Evolutionary conservation across 805 yeast genomes (phyloP), one percentile per base, ranked within the genome.

Genomic region (fission yeast (Schizosaccharomyces pombe)): DNA sequence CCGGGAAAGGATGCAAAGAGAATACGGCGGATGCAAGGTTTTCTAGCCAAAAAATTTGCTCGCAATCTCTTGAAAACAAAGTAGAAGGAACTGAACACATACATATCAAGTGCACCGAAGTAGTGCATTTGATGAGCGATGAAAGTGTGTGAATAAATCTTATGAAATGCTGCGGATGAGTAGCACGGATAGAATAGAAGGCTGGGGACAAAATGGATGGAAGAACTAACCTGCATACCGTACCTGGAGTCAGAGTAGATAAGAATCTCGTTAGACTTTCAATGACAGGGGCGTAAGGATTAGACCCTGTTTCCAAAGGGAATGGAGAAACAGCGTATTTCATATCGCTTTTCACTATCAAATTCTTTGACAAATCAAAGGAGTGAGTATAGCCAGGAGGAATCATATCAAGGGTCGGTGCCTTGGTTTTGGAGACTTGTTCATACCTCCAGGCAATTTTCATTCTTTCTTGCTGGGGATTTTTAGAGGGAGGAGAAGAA

Each of bases 1-100:
- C 26, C 5, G 52, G 47, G 11, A 87, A 85, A 1, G 96, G 94
- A 58, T 80, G 84, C 54, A 89, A 67, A 55, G 81, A 81, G 26
- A 89, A 63, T 2, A 82, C 80, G 0, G 80, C 72, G 60, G 85
- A 95, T 56, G 73, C 70, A 12, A 82, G 59, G 16, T 65, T 67
- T 64, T 85, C 94, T 9, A 78, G 62, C 43, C 74, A 71, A 1
- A 75, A 69, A 3, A 76, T 62, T 12, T 78, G 56, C 1, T 72
- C 59, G 5, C 72, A 64, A 3, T 69, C 62, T 22, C 84, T 73
- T 0, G 85, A 78, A 62, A 77, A 79, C 47, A 85, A 67, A 55
- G 80, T 86, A 19, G 54, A 12, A 16, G 54, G 54, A 6, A 52
- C 32, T n/a, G 53, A 49, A 30, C 34, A 31, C 53, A 49, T 49